phyloP scores from a whole-genome alignment of 108 stramenopile species.

The Cyclostephanos tholiformis region DNA sequence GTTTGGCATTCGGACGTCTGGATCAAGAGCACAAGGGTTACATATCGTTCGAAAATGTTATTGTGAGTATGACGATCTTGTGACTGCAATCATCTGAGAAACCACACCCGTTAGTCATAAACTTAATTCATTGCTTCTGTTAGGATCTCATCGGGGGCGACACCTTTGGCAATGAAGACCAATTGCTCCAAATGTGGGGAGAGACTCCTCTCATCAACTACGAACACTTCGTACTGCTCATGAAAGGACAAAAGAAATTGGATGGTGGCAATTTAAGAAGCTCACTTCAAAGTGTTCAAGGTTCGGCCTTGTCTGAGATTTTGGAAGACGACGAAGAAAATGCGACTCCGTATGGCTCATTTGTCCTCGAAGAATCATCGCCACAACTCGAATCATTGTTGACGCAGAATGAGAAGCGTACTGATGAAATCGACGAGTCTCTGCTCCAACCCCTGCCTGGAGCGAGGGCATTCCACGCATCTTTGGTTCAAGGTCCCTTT shows the following conservation, averaged over 20 bases:
- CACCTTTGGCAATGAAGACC: slow-evolving; percentile 69
- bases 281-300: slow-evolving; percentile 24
- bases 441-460: slow-evolving; percentile 13
- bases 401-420: background rate
- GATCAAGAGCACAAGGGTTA: slow-evolving; percentile 90
- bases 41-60: slow-evolving; percentile 85
- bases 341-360: slow-evolving; percentile 1
- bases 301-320: slow-evolving; percentile 26
- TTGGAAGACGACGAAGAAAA: slow-evolving; percentile 41
- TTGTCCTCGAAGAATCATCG: background rate
- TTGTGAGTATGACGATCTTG: slow-evolving; percentile 26
- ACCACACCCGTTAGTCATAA: background rate
- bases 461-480: slow-evolving; percentile 17
- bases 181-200: slow-evolving; percentile 80
- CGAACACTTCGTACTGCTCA: slow-evolving; percentile 82
- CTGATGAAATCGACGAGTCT: no score
- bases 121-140: background rate
- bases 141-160: slow-evolving; percentile 78
- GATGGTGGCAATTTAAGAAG: slow-evolving; percentile 13
- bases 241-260: slow-evolving; percentile 83
- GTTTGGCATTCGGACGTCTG: slow-evolving; percentile 84
- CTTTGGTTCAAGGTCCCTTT: slow-evolving; percentile 6
- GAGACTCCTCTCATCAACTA: slow-evolving; percentile 73
- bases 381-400: background rate
- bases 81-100: background rate